phyloP scores from a whole-genome alignment of 495 filamentous ascomycete genomes.

The Xylaria longipes region DNA sequence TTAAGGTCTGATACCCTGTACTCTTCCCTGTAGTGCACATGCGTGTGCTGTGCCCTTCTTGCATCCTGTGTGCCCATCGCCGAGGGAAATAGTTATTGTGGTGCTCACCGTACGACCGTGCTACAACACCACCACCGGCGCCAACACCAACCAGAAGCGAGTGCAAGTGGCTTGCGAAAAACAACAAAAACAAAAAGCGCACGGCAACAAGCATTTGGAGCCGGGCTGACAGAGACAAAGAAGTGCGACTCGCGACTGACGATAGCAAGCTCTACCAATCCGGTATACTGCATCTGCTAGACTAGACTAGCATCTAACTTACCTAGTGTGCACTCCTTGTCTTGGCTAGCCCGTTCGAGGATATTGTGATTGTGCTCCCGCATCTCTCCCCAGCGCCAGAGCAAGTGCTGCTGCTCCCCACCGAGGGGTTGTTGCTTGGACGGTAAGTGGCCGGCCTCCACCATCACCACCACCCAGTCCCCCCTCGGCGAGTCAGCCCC shows the following conservation, averaged over 20 bases:
- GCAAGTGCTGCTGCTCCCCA: not conserved
- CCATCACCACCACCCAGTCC: not conserved
- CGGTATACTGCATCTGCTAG: not conserved
- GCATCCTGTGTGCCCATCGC: conserved; percentile 2
- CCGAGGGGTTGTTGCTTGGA: conserved; percentile 10
- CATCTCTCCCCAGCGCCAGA: not conserved
- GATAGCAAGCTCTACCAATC: conserved; percentile 1
- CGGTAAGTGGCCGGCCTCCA: conserved; percentile 1
- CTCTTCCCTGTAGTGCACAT: not conserved
- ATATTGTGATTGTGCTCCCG: conserved; percentile 5
- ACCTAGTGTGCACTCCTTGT: not conserved
- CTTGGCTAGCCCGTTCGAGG: conserved; percentile 9
- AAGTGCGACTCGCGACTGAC: not conserved
- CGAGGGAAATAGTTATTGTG: not conserved
- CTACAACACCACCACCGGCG: not conserved
- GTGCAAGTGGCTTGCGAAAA: not conserved
- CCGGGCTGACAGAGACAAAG: not conserved
- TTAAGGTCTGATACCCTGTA: not conserved
- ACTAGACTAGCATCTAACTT: no score
- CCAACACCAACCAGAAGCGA: not conserved
- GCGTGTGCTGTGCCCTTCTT: conserved; percentile 12
- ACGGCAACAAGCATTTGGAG: not conserved
- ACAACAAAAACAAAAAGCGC: not conserved
- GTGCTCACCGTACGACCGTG: not conserved
- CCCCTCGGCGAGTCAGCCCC: conserved; percentile 9